These are phyloP conservation scores for Aspergillus nomiae DNA, from an alignment of 2,329 filamentous ascomycete genomes.

Conservation along the genomic window DNA sequence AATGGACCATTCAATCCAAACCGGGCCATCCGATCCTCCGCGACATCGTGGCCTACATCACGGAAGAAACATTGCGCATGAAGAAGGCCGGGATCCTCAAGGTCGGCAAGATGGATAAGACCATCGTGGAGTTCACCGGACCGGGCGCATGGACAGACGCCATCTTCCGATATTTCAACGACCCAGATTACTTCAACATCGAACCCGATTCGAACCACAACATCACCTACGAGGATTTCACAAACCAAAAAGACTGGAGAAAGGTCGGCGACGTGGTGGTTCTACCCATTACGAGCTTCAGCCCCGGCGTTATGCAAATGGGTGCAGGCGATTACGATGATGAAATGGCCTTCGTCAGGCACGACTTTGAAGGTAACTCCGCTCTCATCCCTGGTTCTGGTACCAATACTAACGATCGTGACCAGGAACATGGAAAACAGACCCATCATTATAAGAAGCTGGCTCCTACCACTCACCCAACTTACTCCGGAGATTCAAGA, in stretches of 20 bases:
- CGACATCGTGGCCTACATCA: slow-evolving; percentile 84
- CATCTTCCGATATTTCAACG: slow-evolving; percentile 92
- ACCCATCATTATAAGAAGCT: slow-evolving; percentile 31
- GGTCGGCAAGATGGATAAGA: slow-evolving; percentile 64
- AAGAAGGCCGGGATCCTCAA: slow-evolving; percentile 69
- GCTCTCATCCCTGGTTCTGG: background rate
- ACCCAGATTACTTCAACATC: slow-evolving; percentile 85
- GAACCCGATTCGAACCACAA: slow-evolving; percentile 63
- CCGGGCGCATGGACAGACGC: slow-evolving; percentile 93
- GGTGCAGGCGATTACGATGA: slow-evolving; percentile 84
- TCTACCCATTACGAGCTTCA: slow-evolving; percentile 95
- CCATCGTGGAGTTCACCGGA: slow-evolving; percentile 90
- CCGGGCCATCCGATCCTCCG: slow-evolving; percentile 89
- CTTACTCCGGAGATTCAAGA: background rate
- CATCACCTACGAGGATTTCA: slow-evolving; percentile 87
- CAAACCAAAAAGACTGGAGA: slow-evolving; percentile 77
- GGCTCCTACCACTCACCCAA: background rate
- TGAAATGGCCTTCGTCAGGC: slow-evolving; percentile 96
- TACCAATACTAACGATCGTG: slow-evolving; percentile 15
- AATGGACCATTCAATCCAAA: slow-evolving; percentile 98
- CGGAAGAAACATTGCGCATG: slow-evolving; percentile 73
- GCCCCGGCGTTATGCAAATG: slow-evolving; percentile 92
- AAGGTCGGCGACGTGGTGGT: slow-evolving; percentile 93
- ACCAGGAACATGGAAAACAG: slow-evolving; percentile 42
- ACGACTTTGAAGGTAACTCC: slow-evolving; percentile 82